phyloP scores from a whole-genome alignment of 495 filamentous ascomycete species.

The Apiosordaria backusii region DNA sequence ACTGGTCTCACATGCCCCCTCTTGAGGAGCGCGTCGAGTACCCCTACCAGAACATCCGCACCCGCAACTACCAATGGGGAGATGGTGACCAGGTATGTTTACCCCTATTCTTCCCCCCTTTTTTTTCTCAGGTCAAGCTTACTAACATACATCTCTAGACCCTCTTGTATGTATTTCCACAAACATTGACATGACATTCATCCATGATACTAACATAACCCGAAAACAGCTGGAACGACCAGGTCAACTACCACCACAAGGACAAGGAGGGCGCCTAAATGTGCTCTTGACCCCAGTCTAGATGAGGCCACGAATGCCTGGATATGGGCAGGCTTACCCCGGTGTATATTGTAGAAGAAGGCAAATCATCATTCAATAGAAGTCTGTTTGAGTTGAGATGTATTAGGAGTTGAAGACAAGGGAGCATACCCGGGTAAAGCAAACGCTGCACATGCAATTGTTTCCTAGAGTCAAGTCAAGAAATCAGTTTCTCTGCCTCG shows the following conservation, averaged over 20 bases:
- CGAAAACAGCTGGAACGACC: slow-evolving; percentile 81
- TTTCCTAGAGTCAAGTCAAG: slow-evolving; percentile 26
- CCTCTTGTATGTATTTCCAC: slow-evolving; percentile 37
- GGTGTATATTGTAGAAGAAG: background rate
- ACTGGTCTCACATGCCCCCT: slow-evolving; percentile 80
- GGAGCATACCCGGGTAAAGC: slow-evolving; percentile 5
- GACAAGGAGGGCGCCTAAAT: slow-evolving; percentile 66
- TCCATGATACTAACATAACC: slow-evolving; percentile 6
- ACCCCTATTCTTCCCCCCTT: slow-evolving; percentile 28
- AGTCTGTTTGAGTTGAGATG: background rate
- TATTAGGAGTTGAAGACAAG: background rate
- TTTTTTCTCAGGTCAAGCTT: background rate
- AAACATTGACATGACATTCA: slow-evolving; percentile 4
- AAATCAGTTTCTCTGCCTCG: background rate
- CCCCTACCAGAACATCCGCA: slow-evolving; percentile 89
- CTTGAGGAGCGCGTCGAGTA: slow-evolving; percentile 87
- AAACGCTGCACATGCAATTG: slow-evolving; percentile 20
- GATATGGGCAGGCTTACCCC: background rate
- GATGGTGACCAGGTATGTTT: slow-evolving; percentile 88
- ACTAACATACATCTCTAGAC: slow-evolving; percentile 27
- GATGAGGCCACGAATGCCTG: no score
- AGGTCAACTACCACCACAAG: slow-evolving; percentile 94
- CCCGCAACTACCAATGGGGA: slow-evolving; percentile 87
- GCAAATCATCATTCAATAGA: background rate
- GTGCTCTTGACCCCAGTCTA: background rate